Evolutionary conservation across 2,329 filamentous ascomycete species (phyloP), one percentile per base, ranked within the genome.

Genomic region (Zelopaecilomyces penicillatus): DNA sequence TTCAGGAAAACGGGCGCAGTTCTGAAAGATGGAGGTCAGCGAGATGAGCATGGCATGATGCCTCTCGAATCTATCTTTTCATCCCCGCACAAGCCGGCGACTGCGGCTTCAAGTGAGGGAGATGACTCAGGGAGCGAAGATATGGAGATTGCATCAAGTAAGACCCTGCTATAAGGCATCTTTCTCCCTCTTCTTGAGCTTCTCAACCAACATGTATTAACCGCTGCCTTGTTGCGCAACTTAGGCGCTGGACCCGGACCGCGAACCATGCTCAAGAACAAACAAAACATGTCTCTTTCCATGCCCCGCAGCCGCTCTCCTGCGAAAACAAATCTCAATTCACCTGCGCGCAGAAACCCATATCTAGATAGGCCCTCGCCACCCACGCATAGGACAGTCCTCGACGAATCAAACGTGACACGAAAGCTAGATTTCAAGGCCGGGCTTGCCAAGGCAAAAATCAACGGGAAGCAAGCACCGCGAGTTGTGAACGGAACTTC

Each of bases 21-120:
- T 1, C 66, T 97, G 30, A 79, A 81, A 57, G 87, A 95, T 57
- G 80, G 73, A 44, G 87, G 87, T 42, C 72, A 82, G 49, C 85
- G 88, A 67, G 91, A 97, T 66, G 89, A 94, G 62, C 74, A 95
- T 73, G 93, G 91, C 64, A 82, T 98, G 71, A 88, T 96, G 62
- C 84, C 87, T 32, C 76, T 95, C 47, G 86, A 91, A 32, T 80
- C 80, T 53, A 80, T 97, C 52, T 95, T 95, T 65, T 96, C 90
- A 6, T 95, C 90, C 19, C 89, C 90, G 10, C 77, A 80, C 52
- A 85, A 82, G 57, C 51, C 38, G 19, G 19, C 50, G 35, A 31
- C 19, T 6, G 56, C 50, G 50, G 55, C 30, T 48, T 54, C 39
- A 37, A 52, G 41, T 56, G 65, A 56, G 49, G 58, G 52, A 36